These are phyloP conservation scores for Globisporangium cylindrosporum DNA, from an alignment of 352 stramenopile genomes.

Conservation along the genomic window DNA sequence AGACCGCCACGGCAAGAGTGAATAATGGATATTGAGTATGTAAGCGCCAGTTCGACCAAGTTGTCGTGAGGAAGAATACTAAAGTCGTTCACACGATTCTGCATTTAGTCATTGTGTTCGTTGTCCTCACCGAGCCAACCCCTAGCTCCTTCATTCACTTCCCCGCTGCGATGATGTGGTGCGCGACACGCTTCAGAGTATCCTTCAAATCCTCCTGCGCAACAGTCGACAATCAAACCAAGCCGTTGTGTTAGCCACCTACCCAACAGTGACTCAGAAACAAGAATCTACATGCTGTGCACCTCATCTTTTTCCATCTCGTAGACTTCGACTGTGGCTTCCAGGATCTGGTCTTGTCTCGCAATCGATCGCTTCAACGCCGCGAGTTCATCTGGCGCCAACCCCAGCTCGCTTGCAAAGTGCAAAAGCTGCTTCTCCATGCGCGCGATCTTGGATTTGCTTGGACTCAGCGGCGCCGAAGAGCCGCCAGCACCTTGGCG, in stretches of 20 bases:
- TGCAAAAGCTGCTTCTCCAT: conserved; percentile 48
- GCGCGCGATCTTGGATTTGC: conserved; percentile 8
- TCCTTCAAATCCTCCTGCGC: conserved; percentile 50
- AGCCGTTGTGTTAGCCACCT: background rate
- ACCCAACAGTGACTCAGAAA: background rate
- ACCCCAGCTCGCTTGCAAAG: conserved; percentile 32
- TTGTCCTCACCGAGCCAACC: background rate
- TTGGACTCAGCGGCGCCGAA: conserved; percentile 4
- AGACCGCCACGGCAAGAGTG: background rate
- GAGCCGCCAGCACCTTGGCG: background rate
- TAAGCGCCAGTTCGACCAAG: background rate
- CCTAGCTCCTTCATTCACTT: background rate
- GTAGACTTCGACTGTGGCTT: conserved; percentile 38
- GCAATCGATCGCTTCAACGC: conserved; percentile 42
- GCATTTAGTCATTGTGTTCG: background rate
- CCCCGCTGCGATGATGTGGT: conserved; percentile 23
- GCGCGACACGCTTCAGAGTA: conserved; percentile 42
- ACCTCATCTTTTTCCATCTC: conserved; percentile 46
- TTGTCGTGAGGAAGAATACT: background rate
- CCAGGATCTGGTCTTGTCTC: conserved; percentile 35
- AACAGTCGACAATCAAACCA: background rate
- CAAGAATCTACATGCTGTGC: background rate
- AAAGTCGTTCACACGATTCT: background rate
- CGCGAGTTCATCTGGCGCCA: conserved; percentile 24
- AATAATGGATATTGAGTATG: background rate